phyloP scores from a whole-genome alignment of 305 asterid genomes.

The Solanum hybrid region DNA sequence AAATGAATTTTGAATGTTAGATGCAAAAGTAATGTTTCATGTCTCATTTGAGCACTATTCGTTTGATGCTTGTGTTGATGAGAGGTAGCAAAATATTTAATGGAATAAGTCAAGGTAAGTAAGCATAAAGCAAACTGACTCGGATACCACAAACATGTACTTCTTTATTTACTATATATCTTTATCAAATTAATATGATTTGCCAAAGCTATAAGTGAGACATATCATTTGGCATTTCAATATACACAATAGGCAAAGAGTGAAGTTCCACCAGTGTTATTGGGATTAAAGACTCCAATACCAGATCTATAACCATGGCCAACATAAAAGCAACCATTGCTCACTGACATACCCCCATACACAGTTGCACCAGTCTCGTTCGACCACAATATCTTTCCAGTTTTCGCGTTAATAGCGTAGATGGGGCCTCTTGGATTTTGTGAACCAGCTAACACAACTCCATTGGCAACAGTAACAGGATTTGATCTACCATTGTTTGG shows the following conservation, averaged over 20 bases:
- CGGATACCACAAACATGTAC: no score
- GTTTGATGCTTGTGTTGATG: no score
- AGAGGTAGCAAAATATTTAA: no score
- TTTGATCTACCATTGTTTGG: slow-evolving; percentile 34
- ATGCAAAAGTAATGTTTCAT: not conserved
- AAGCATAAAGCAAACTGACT: no score
- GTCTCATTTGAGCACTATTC: no score
- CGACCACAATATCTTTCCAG: slow-evolving; percentile 42
- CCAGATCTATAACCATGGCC: slow-evolving; percentile 37
- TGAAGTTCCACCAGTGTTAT: slow-evolving; percentile 31
- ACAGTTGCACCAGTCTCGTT: slow-evolving; percentile 46
- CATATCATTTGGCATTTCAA: not conserved
- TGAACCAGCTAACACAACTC: slow-evolving; percentile 45
- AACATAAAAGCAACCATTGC: slow-evolving; percentile 45
- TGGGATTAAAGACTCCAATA: slow-evolving; percentile 8
- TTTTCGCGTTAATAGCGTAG: slow-evolving; percentile 29
- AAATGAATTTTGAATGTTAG: not conserved
- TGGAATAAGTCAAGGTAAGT: no score
- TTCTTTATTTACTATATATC: no score
- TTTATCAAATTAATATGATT: no score
- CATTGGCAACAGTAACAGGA: slow-evolving; percentile 47
- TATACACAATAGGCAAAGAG: slow-evolving; percentile 35
- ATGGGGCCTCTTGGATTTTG: slow-evolving; percentile 38
- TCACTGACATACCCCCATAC: slow-evolving; percentile 47
- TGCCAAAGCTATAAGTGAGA: not conserved